Base-by-base conservation (phyloP, 768 basidiomycete species). In the Russula olivacea region DNA sequence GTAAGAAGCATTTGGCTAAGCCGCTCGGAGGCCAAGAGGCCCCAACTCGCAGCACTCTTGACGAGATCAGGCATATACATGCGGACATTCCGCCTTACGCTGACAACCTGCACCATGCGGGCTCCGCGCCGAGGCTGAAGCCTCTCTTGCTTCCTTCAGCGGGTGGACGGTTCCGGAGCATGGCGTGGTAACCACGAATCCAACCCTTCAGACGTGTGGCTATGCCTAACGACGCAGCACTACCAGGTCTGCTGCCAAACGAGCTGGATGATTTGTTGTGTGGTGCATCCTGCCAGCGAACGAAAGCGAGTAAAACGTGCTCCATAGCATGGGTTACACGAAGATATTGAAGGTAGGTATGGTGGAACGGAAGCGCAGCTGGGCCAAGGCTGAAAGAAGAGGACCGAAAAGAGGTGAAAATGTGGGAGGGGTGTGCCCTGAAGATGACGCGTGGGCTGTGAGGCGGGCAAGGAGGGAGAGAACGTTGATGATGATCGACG, bases 21-120 rank as follows among this genome's bases (percentile, higher is more conserved):
- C 69, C 64, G 45, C 65, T 66, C 1, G 68, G 73, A 10, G 77
- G 70, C 2, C 75, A 68, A 1, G 75, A 66, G 9, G 74, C n/a
- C 77, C 84, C 84, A 85, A 52, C 76, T 74, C 11, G 80, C 76
- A 1, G 78, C 80, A 3, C 79, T 85, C 69, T 83, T 85, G 57
- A 98, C 86, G 25, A 98, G 79, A 71, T 98, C 94, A 2, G 83
- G 81, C 1, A 88, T 86, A 74, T 98, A 97, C 77, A 93, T 88
- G 28, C 95, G 77, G 2, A 96, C 92, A 66, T 90, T 88, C 56
- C 93, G 78, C 32, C 87, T 80, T 1, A 93, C 87, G 67, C 83
- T 82, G 63, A 90, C 81, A n/a, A 96, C 83, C 12, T 88, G 82
- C 19, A 90, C 79, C 0, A 88, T 86, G 47, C 87, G 82, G 1